Base-by-base conservation (phyloP, 1,284 basidiomycete genomes). In the Bjerkandera adusta region DNA sequence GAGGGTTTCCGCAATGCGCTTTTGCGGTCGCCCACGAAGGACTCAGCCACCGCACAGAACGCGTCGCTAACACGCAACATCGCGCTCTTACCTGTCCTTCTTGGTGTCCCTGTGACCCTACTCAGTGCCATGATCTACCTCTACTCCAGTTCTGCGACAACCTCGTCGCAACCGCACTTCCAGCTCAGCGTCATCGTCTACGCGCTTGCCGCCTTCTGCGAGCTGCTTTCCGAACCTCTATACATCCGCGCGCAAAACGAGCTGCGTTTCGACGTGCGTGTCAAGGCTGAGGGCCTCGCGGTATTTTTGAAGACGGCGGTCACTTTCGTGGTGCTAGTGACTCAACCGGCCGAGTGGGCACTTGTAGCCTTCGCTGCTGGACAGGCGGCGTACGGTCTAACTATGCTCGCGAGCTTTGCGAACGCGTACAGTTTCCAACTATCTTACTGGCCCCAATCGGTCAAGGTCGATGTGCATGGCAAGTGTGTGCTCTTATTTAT, bases 1-100 rank as follows among this genome's bases (percentile, higher is more conserved):
- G 97, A 99, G 65, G 95, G 94, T 3, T 79, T 98, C 8, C 77
- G 94, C 29, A 91, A 87, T 63, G 85, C 89, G 5, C 75, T 96
- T 1, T 71, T 95, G 10, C 67, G 79, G 5, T 61, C 66, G n/a
- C 41, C 55, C 1, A 20, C 54, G 8, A 46, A 49, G 22, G 6
- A 16, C 21, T 22, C 46, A 18, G n/a, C 35, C 1, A 35, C 40
- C 12, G 16, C 24, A 1, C 26, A 39, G 8, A 13, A 41, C 13
- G 22, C 27, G 2, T 30, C 48, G 0, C 59, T 66, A 2, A 44
- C 58, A 2, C 47, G 52, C 18, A 68, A 68, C 50, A 61, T 68
- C 10, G 57, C 67, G 1, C 48, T 67, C 12, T 58, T 69, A 1
- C 66, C 67, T 0, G 52, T 63, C 2, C 44, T 61, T 4, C 57